Evolutionary conservation across 2,329 filamentous ascomycete species (phyloP).

Genomic region (Pseudopithomyces maydicus): DNA sequence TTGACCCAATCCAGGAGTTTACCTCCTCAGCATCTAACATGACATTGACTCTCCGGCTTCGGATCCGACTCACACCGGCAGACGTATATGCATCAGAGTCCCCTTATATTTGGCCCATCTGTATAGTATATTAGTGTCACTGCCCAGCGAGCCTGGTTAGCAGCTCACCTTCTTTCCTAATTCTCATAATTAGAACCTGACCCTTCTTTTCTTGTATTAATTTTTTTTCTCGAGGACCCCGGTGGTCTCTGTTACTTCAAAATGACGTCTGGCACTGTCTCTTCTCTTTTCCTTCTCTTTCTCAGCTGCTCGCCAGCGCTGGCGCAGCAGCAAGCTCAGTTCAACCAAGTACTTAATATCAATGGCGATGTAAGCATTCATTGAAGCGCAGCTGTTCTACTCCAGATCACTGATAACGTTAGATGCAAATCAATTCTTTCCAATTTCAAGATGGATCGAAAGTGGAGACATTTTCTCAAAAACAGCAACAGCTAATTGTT

Average conservation of each 20-base stretch:
- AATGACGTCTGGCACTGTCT: conserved; percentile 46
- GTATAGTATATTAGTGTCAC: conserved; percentile 18
- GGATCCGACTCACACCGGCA: conserved; percentile 24
- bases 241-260: conserved; percentile 35
- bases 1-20: conserved; percentile 21
- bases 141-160: conserved; percentile 38
- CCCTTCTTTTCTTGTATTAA: conserved; percentile 26
- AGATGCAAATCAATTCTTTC: conserved; percentile 46
- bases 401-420: conserved; percentile 12
- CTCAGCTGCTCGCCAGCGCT: conserved; percentile 32
- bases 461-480: conserved; percentile 45
- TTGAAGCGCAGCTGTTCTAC: too few relatives aligned
- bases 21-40: conserved; percentile 19
- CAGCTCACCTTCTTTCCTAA: conserved; percentile 34
- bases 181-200: conserved; percentile 24
- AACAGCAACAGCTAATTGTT: conserved; percentile 46
- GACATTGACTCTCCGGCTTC: conserved; percentile 24
- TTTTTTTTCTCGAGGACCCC: conserved; percentile 33
- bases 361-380: conserved; percentile 42
- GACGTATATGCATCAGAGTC: conserved; percentile 7
- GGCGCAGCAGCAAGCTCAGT: conserved; percentile 39
- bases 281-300: conserved; percentile 33
- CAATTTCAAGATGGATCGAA: conserved; percentile 43
- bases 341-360: conserved; percentile 47
- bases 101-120: conserved; percentile 29